Base-by-base conservation (phyloP, 495 filamentous ascomycete species). In the Thermochaetoides thermophila region DNA sequence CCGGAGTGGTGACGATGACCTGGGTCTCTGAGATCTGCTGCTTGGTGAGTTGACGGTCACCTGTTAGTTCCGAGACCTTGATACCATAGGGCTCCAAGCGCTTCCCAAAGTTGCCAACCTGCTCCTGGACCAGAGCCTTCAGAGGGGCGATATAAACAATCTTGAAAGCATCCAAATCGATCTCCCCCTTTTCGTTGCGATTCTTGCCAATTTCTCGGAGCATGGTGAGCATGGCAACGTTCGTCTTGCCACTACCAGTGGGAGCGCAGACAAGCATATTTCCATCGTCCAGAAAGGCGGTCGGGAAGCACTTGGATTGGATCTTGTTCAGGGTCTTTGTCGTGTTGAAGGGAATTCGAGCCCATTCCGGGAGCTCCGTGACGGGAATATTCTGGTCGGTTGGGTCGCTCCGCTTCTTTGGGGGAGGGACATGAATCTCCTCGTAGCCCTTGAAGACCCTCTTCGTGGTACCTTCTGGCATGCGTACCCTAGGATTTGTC, bases 251-350 rank as follows among this genome's bases (percentile, higher is more conserved):
- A 48, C 84, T 93, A 35, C 89, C 89, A 12, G 89, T 99, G 0
- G 89, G 89, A 4, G 89, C 89, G 57, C 89, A 99, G 44, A 99
- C 76, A 12, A 99, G 76, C 76, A 96, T 81, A 52, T 99, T 99
- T 1, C 82, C 85, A 59, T 99, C 89, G 38, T 93, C 81, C 29
- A 83, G 69, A 51, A 99, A 99, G 1, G 89, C 89, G 1, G 78
- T 69, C 2, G 85, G 83, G 48, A 72, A 99, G 49, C 87, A 95
- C 55, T 74, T 80, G 7, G 87, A 86, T 52, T 99, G 89, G 16
- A 99, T 84, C 23, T 86, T 81, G 60, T 99, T 99, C 11, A 99
- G 68, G 38, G 87, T 73, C 20, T 69, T 67, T 22, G 66, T 55
- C 18, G 69, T 74, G 43, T 81, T 82, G 55, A 96, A 96, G 17